These are phyloP conservation scores for Mentha longifolia DNA, from an alignment of 257 asterid species.

Conservation along the genomic window DNA sequence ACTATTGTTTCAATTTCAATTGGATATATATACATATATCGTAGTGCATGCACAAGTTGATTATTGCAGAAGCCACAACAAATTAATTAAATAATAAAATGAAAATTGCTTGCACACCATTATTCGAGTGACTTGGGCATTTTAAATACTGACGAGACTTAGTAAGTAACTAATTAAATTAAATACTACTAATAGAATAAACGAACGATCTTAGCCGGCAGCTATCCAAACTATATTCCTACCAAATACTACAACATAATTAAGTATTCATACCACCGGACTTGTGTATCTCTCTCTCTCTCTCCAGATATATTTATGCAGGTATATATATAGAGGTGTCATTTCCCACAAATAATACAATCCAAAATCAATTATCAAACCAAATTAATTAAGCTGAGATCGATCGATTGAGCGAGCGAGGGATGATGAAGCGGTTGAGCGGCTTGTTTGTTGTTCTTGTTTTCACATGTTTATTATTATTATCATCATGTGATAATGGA, in stretches of 20 bases:
- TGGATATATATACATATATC: too few relatives aligned
- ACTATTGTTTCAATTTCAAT: too few relatives aligned
- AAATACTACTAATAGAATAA: too few relatives aligned
- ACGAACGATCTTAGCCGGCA: constrained; percentile 20
- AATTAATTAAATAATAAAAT: too few relatives aligned
- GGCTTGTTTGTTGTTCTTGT: constrained; percentile 1
- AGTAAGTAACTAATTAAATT: not conserved
- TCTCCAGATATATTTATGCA: not conserved
- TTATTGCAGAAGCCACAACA: not conserved
- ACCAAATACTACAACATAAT: too few relatives aligned
- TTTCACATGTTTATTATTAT: constrained; percentile 11
- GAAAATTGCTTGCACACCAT: constrained; percentile 2
- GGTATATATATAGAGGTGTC: not conserved
- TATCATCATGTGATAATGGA: not conserved
- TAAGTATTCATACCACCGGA: too few relatives aligned
- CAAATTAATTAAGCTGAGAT: too few relatives aligned
- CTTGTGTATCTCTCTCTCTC: not conserved
- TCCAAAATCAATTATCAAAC: too few relatives aligned
- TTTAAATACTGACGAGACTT: not conserved
- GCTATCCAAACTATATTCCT: not conserved
- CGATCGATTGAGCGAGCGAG: not conserved
- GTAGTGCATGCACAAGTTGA: too few relatives aligned
- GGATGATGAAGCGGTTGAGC: not conserved
- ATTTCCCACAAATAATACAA: too few relatives aligned
- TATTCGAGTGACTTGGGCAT: constrained; percentile 5